Evolutionary conservation across 2,329 filamentous ascomycete genomes (phyloP).

Genomic region (Arthrinium puccinioides): DNA sequence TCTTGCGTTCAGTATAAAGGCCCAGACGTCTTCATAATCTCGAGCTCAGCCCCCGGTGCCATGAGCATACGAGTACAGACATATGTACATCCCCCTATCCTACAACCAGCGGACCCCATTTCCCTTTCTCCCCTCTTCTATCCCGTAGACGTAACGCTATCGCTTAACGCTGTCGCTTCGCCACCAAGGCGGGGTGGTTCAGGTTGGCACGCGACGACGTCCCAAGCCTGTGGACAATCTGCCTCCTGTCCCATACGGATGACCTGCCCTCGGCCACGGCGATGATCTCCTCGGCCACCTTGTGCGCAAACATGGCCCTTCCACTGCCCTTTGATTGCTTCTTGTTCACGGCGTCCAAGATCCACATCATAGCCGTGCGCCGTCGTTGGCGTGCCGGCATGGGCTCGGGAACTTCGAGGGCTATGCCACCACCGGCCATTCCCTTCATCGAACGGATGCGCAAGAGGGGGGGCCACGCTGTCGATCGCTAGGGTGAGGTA

Average conservation of each 20-base stretch:
- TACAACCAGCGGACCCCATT: too few relatives aligned
- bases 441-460: constrained; percentile 70
- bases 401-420: constrained; percentile 76
- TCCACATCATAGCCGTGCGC: constrained; percentile 78
- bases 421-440: constrained; percentile 76
- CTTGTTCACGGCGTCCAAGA: constrained; percentile 76
- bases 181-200: constrained; percentile 21
- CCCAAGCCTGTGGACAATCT: constrained; percentile 70
- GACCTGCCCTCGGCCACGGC: constrained; percentile 83
- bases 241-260: constrained; percentile 74
- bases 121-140: too few relatives aligned
- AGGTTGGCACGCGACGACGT: constrained; percentile 73
- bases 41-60: too few relatives aligned
- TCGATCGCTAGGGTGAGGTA: constrained; percentile 90
- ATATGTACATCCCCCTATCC: too few relatives aligned
- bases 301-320: constrained; percentile 63
- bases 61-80: too few relatives aligned
- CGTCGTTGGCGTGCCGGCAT: constrained; percentile 68
- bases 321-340: constrained; percentile 67
- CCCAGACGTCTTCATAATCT: too few relatives aligned
- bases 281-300: constrained; percentile 80
- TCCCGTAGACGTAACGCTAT: too few relatives aligned
- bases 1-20: too few relatives aligned
- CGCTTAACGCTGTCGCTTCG: too few relatives aligned
- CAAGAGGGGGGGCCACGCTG: constrained; percentile 82